Conservation (phyloP, 2,329 filamentous ascomycete genomes). For the Alternaria ventricosa region DNA sequence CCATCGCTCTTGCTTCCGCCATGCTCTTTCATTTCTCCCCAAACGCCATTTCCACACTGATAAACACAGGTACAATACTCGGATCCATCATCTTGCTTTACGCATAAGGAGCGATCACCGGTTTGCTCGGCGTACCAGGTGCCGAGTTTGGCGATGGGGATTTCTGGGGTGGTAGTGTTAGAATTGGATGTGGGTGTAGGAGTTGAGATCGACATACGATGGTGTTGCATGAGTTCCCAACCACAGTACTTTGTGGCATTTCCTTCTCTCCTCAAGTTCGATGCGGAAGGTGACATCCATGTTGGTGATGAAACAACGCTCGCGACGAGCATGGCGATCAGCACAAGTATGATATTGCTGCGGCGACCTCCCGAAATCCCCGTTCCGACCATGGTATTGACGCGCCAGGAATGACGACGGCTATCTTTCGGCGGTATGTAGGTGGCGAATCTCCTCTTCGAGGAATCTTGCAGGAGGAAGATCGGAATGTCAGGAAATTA, state of each 20-base stretch:
- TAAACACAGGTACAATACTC: slow-evolving; percentile 26
- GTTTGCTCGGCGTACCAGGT: slow-evolving; percentile 18
- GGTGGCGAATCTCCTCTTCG: not conserved
- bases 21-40: slow-evolving; percentile 1
- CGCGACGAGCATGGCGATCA: not conserved
- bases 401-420: not conserved
- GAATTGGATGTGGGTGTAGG: not conserved
- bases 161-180: slow-evolving; percentile 3
- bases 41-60: slow-evolving; percentile 27
- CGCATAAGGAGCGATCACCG: slow-evolving; percentile 17
- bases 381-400: not conserved
- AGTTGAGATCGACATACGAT: not conserved
- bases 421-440: not conserved
- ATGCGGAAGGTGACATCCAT: not conserved
- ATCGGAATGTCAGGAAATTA: not conserved
- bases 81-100: not conserved
- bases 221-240: slow-evolving; percentile 20
- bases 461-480: not conserved
- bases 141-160: slow-evolving; percentile 18
- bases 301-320: not conserved
- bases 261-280: not conserved
- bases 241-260: slow-evolving; percentile 2
- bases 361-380: not conserved
- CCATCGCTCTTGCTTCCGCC: not conserved
- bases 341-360: not conserved